Evolutionary conservation across 2,329 filamentous ascomycete species (phyloP), one percentile per base, ranked within the genome.

Genomic region (Niveomyces coronatus): DNA sequence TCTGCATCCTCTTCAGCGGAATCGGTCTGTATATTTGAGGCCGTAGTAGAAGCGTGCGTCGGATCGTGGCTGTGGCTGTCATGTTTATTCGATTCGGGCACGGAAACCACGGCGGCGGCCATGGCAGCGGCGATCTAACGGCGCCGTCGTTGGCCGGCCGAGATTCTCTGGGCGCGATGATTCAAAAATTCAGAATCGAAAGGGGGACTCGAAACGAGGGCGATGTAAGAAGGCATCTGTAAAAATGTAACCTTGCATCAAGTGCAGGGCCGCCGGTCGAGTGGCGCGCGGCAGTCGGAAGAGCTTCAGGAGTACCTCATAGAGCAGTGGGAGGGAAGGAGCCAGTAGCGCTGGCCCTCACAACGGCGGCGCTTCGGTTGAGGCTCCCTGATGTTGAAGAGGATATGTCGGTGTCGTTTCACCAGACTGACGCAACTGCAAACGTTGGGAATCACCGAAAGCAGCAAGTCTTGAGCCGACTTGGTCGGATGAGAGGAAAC

Each of bases 1-100:
- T 22, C 46, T 41, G 44, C 37, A 41, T 56, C 50, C 14, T 43
- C 41, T 16, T 32, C 32, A 2, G 18, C 9, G 9, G n/a, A 16
- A 20, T 23, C 23, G 3, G 11, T 38, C 45, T 34, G 44, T 31
- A 37, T 47, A 38, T 42, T 37, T 33, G 48, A 33, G 28, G 45
- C 47, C 48, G 51, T 48, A 46, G 52, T 43, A 43, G 47, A 42
- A 39, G 51, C 53, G 51, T 7, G 7, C 22, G 22, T 24, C 7
- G 7, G 7, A 11, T 24, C 22, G 13, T 14, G 5, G 13, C 11
- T 35, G 18, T 35, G 37, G 6, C 14, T 18, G 26, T 26, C 7
- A 16, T 26, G 28, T 14, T 30, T 19, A 5, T 35, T 27, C 14
- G 31, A 31, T 26, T 16, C 26, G 19, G 19, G 27, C 31, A 29